Percentiles rank a stretch among this genome's conserved stretches.
phyloP scores from a whole-genome alignment of 805 yeast species.

The Lipomyces spencermartinsiae region DNA sequence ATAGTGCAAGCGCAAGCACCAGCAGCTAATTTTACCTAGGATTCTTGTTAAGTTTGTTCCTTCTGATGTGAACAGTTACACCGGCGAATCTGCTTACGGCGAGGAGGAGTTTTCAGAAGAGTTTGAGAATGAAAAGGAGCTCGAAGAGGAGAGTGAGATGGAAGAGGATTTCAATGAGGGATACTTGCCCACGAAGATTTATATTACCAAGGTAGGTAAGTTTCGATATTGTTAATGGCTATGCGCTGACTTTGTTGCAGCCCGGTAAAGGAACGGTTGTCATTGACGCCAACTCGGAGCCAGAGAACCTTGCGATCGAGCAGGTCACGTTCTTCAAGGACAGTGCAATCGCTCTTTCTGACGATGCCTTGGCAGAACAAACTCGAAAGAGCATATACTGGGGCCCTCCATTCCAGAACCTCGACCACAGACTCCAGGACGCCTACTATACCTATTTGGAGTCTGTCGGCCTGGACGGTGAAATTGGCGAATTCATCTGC shows the following conservation, averaged over 20 bases:
- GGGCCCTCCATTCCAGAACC: conserved; percentile 35
- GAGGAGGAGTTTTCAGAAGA: conserved; percentile 14
- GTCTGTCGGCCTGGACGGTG: conserved; percentile 24
- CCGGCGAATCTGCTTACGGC: conserved; percentile 1
- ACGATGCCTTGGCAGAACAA: conserved; percentile 13
- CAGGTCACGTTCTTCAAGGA: conserved; percentile 27
- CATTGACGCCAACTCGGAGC: conserved; percentile 17
- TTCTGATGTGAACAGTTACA: conserved; percentile 27
- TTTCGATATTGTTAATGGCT: neutral
- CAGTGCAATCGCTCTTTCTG: conserved; percentile 20
- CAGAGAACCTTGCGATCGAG: conserved; percentile 15
- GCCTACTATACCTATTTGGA: conserved; percentile 22
- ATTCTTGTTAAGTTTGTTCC: conserved; percentile 25
- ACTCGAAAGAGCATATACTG: conserved; percentile 24
- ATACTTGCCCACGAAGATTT: conserved; percentile 25
- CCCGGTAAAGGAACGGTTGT: conserved; percentile 26
- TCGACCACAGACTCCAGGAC: conserved; percentile 31
- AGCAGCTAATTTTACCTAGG: conserved; percentile 6
- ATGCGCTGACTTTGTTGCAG: neutral
- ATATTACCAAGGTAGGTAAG: conserved; percentile 21
- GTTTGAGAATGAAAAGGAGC: conserved; percentile 18
- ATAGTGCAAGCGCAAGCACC: neutral
- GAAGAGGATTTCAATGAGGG: conserved; percentile 14
- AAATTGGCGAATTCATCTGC: conserved; percentile 19
- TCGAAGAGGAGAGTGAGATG: conserved; percentile 16